Evolutionary conservation across 1,139 yeast genomes (phyloP).

Genomic region (Spencermartinsiella ligniputridi): DNA sequence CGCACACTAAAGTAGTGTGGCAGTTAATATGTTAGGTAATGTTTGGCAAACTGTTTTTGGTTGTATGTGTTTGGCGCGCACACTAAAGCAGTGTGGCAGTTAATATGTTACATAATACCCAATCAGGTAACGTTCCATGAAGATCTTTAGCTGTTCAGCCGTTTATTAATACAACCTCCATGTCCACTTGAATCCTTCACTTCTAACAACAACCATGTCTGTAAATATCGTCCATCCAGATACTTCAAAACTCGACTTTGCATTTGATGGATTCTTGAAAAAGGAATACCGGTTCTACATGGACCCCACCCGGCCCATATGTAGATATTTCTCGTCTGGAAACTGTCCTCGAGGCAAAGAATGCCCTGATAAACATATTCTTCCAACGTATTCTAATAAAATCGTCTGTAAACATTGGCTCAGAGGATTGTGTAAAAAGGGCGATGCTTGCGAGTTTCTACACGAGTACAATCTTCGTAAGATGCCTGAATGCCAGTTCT

Average conservation of each 20-base stretch:
- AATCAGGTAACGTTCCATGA: too few relatives aligned
- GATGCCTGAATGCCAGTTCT: constrained; percentile 96
- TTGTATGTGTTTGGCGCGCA: too few relatives aligned
- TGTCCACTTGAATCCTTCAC: background rate
- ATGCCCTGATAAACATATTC: constrained; percentile 87
- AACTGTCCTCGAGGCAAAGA: constrained; percentile 80
- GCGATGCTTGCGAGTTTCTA: constrained; percentile 91
- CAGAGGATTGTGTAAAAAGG: constrained; percentile 93
- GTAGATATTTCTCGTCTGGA: constrained; percentile 69
- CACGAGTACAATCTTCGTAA: constrained; percentile 92
- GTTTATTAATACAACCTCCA: background rate
- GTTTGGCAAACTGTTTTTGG: too few relatives aligned
- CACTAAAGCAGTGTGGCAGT: too few relatives aligned
- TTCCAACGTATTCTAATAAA: constrained; percentile 76
- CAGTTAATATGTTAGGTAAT: too few relatives aligned
- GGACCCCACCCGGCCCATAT: constrained; percentile 86
- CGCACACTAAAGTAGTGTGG: too few relatives aligned
- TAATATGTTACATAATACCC: too few relatives aligned
- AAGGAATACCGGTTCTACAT: constrained; percentile 78
- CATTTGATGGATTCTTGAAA: constrained; percentile 78
- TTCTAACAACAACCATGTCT: constrained; percentile 7
- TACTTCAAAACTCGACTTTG: constrained; percentile 48
- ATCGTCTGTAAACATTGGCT: constrained; percentile 98
- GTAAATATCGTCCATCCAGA: constrained; percentile 26
- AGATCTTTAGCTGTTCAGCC: too few relatives aligned